phyloP scores from a whole-genome alignment of 305 asterid species.

The Solanum hybrid region DNA sequence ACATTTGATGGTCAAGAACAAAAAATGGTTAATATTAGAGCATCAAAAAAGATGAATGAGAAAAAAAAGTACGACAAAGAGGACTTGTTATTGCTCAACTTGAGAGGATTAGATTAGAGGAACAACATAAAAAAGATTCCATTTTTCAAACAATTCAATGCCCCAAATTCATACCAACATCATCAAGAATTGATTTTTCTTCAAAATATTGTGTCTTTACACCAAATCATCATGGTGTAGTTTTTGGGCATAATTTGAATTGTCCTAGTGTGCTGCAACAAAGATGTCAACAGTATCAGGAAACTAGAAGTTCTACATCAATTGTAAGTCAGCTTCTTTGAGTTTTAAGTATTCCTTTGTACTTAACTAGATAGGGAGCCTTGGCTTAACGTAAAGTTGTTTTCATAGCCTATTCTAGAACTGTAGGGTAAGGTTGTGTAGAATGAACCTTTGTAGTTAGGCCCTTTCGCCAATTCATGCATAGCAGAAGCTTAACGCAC shows the following conservation, averaged over 20 bases:
- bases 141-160: background rate
- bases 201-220: background rate
- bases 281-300: background rate
- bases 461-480: background rate
- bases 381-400: background rate
- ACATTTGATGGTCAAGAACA: background rate
- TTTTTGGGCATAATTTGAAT: no score
- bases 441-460: background rate
- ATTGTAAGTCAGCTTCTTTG: background rate
- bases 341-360: background rate
- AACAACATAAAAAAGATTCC: background rate
- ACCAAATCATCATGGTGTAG: background rate
- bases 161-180: background rate
- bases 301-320: background rate
- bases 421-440: background rate
- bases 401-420: background rate
- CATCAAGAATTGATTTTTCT: background rate
- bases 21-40: background rate
- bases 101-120: background rate
- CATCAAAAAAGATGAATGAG: background rate
- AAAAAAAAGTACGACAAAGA: background rate
- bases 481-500: background rate
- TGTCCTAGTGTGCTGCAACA: background rate
- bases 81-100: background rate
- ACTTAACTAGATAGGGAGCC: background rate